Percentiles rank a stretch among this genome's conserved stretches.
These are phyloP conservation scores for Gaillardinia entomophila DNA, from an alignment of 805 yeast species.

Conservation along the genomic window DNA sequence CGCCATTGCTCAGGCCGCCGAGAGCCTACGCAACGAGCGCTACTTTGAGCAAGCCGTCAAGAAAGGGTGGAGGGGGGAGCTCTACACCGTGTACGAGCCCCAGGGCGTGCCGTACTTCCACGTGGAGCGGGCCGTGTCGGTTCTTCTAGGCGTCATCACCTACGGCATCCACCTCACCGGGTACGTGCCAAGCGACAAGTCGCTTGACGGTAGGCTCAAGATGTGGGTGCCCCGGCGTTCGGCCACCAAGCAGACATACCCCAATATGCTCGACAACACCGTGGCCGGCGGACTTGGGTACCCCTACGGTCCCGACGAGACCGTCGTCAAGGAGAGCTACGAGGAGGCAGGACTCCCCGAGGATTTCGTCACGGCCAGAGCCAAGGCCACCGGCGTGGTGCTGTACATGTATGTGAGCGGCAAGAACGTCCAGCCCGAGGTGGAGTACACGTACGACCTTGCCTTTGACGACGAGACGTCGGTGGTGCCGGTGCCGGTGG, in stretches of 20 bases:
- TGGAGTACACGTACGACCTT: conserved; percentile 75
- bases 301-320: conserved; percentile 70
- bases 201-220: conserved; percentile 37
- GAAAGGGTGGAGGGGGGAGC: conserved; percentile 83
- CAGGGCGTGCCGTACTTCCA: conserved; percentile 51
- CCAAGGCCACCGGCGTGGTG: conserved; percentile 56
- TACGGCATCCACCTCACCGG: conserved; percentile 91
- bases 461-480: conserved; percentile 38
- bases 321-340: conserved; percentile 75
- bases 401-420: conserved; percentile 54
- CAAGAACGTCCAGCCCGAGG: conserved; percentile 73
- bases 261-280: conserved; percentile 86
- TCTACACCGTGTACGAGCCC: conserved; percentile 65
- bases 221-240: conserved; percentile 88
- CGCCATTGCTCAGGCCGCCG: conserved; percentile 40
- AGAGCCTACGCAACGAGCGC: conserved; percentile 26
- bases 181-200: conserved; percentile 44
- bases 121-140: conserved; percentile 78
- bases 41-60: conserved; percentile 24
- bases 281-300: conserved; percentile 93
- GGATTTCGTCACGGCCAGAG: conserved; percentile 40
- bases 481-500: conserved; percentile 41
- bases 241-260: conserved; percentile 74
- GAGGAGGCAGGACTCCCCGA: conserved; percentile 84
- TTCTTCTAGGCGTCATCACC: conserved; percentile 77